Percentiles rank a stretch among this genome's conserved stretches.
phyloP scores from a whole-genome alignment of 228 moss, liverwort and hornwort species.

The Sphagnum fallax region DNA sequence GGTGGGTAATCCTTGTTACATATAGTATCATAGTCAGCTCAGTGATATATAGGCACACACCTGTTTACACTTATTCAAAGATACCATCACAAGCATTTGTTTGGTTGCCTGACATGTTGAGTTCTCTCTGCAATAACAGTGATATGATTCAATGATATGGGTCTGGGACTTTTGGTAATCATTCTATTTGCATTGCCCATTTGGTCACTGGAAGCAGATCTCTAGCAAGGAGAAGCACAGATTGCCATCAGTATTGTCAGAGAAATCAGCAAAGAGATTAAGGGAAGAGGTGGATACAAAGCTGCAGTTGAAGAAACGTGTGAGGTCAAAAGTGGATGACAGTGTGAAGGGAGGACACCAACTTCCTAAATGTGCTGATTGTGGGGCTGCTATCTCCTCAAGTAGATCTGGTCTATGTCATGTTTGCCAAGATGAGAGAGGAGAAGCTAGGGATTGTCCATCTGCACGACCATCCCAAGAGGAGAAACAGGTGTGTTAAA shows the following conservation, averaged over 20 bases:
- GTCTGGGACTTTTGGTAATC: too few species aligned
- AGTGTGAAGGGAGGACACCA: conserved; percentile 18
- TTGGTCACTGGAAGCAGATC: conserved; percentile 18
- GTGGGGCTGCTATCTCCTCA: conserved; percentile 34
- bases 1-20: conserved; percentile 14
- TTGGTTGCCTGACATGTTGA: too few species aligned
- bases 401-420: conserved; percentile 50
- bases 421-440: conserved; percentile 44
- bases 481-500: conserved; percentile 28
- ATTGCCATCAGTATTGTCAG: conserved; percentile 24
- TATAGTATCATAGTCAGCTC: background rate
- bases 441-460: conserved; percentile 22
- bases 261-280: conserved; percentile 50
- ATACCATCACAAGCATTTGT: too few species aligned
- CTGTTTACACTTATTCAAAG: too few species aligned
- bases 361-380: conserved; percentile 44
- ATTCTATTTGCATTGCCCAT: background rate
- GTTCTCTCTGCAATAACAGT: too few species aligned
- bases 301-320: conserved; percentile 40
- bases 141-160: too few species aligned
- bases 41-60: background rate
- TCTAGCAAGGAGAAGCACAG: conserved; percentile 47
- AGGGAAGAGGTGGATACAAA: conserved; percentile 53
- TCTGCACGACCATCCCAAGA: conserved; percentile 18
- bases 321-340: conserved; percentile 58